phyloP scores from a whole-genome alignment of 169 alveolate species.

The Eimeria zaria region DNA sequence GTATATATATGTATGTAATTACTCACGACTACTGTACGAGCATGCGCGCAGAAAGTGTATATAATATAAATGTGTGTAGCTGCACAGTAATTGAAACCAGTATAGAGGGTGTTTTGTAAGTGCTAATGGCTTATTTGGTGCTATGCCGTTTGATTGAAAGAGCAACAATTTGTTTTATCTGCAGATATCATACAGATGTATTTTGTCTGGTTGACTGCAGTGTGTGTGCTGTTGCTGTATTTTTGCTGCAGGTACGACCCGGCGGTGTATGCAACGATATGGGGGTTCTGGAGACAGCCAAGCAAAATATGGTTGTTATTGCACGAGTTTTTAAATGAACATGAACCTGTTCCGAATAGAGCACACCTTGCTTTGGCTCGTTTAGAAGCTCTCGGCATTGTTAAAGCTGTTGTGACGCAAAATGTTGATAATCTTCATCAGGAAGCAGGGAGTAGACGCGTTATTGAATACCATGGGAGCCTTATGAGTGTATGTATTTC shows the following conservation, averaged over 20 bases:
- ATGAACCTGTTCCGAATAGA: slow-evolving; percentile 67
- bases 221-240: not conserved
- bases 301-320: slow-evolving; percentile 82
- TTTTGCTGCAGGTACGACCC: slow-evolving; percentile 71
- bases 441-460: slow-evolving; percentile 80
- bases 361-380: slow-evolving; percentile 68
- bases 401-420: slow-evolving; percentile 44
- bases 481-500: slow-evolving; percentile 60
- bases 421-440: slow-evolving; percentile 85
- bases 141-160: not conserved
- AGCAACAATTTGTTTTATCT: not conserved
- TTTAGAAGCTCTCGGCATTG: slow-evolving; percentile 41
- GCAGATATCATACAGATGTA: not conserved
- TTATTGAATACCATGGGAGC: slow-evolving; percentile 83
- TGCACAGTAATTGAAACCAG: too few species aligned
- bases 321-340: slow-evolving; percentile 54
- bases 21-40: too few species aligned
- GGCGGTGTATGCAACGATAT: slow-evolving; percentile 80
- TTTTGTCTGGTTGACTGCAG: not conserved
- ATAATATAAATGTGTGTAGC: too few species aligned
- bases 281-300: slow-evolving; percentile 84
- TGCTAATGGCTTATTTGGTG: not conserved
- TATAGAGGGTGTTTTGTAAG: not conserved
- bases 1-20: too few species aligned
- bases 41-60: too few species aligned